Conservation (phyloP, 176 grass and related monocot genomes). For the Sorghum bicolor region Sorghum_bicolor_NCBIv3 NC_012875.2:59298001-59298500, state of each 20-base stretch:
- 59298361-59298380: not conserved
- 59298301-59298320: constrained; percentile 29
- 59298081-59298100: constrained; percentile 4
- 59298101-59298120: constrained; percentile 37
- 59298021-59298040: constrained; percentile 37
- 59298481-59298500: constrained; percentile 8
- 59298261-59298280: constrained; percentile 33
- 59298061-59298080: constrained; percentile 41
- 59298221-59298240: constrained; percentile 29
- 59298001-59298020: constrained; percentile 34
- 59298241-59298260: constrained; percentile 24
- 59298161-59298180: constrained; percentile 42
- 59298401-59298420: not conserved
- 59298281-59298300: constrained; percentile 54
- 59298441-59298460: not conserved
- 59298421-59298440: not conserved
- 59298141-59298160: constrained; percentile 70
- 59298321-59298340: not conserved
- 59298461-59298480: not conserved
- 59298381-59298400: not conserved
- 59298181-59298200: constrained; percentile 39
- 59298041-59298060: constrained; percentile 61
- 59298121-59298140: constrained; percentile 80
- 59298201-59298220: constrained; percentile 52
- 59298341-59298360: not conserved